These are phyloP conservation scores for Tulasnella sp. DNA, from an alignment of 768 basidiomycete genomes.

Conservation along the genomic window DNA sequence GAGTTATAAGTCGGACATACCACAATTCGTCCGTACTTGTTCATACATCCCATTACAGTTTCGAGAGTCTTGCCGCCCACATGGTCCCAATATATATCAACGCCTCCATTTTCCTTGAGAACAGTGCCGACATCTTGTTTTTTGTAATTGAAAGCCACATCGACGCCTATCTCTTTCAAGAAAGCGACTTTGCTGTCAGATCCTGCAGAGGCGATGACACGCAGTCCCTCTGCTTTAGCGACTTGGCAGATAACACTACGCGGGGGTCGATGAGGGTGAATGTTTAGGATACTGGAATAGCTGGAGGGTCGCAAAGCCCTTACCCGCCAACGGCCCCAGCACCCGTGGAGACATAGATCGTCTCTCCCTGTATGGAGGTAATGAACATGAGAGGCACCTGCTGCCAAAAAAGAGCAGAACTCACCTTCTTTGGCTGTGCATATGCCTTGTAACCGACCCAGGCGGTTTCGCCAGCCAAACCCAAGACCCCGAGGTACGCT, in stretches of 20 bases:
- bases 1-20: conserved; percentile 15
- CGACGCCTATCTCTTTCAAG: conserved; percentile 51
- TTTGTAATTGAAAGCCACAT: conserved; percentile 71
- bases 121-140: conserved; percentile 45
- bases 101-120: conserved; percentile 48
- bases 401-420: neutral
- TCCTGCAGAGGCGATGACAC: conserved; percentile 65
- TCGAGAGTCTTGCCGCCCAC: conserved; percentile 30
- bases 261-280: neutral
- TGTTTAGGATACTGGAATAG: conserved; percentile 20
- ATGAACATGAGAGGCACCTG: neutral
- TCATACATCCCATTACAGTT: conserved; percentile 25
- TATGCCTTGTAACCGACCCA: conserved; percentile 39
- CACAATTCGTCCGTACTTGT: conserved; percentile 25
- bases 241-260: conserved; percentile 35
- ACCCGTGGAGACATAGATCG: conserved; percentile 44
- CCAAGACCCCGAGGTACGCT: conserved; percentile 38
- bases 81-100: conserved; percentile 42
- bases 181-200: conserved; percentile 65
- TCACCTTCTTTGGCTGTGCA: conserved; percentile 37
- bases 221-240: conserved; percentile 39
- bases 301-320: conserved; percentile 23
- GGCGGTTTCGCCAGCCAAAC: conserved; percentile 29
- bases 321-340: conserved; percentile 55
- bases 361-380: conserved; percentile 36